Conservation (phyloP, 495 filamentous ascomycete genomes). For the Neurospora tetrasperma region DNA sequence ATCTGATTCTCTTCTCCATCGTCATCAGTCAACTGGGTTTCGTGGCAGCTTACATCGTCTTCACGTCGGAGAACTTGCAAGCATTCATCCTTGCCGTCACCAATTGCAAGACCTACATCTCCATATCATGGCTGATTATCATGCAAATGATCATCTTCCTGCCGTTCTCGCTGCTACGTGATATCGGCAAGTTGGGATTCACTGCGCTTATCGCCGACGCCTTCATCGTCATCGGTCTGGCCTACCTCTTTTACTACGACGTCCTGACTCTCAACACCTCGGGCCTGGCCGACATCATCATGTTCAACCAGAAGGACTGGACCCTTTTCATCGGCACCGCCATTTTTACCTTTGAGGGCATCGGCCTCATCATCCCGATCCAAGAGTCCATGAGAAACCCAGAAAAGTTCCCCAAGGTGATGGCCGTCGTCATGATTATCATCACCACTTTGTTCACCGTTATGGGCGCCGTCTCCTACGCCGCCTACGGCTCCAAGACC, state of each 20-base stretch:
- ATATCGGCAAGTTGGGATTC: constrained; percentile 88
- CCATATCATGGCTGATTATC: constrained; percentile 80
- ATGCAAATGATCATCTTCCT: constrained; percentile 91
- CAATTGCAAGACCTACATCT: constrained; percentile 67
- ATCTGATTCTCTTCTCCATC: constrained; percentile 78
- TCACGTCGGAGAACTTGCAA: constrained; percentile 90
- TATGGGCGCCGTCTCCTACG: constrained; percentile 90
- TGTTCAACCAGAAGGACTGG: constrained; percentile 84
- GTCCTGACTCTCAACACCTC: constrained; percentile 69
- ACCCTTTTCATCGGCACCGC: constrained; percentile 96
- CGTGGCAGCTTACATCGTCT: constrained; percentile 95
- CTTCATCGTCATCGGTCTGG: constrained; percentile 84
- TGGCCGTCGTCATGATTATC: constrained; percentile 84
- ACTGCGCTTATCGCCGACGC: constrained; percentile 86
- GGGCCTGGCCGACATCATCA: constrained; percentile 70
- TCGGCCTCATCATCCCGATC: constrained; percentile 97
- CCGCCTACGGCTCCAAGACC: constrained; percentile 87
- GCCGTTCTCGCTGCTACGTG: constrained; percentile 82
- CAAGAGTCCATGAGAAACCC: constrained; percentile 92
- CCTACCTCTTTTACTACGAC: constrained; percentile 95
- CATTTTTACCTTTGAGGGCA: constrained; percentile 97
- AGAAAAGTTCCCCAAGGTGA: constrained; percentile 74
- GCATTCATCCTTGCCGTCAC: constrained; percentile 81
- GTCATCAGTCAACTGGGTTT: constrained; percentile 93
- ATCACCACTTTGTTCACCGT: constrained; percentile 83